Base-by-base conservation (phyloP, 208 protist species). In the Trypanosoma lewisi region DNA sequence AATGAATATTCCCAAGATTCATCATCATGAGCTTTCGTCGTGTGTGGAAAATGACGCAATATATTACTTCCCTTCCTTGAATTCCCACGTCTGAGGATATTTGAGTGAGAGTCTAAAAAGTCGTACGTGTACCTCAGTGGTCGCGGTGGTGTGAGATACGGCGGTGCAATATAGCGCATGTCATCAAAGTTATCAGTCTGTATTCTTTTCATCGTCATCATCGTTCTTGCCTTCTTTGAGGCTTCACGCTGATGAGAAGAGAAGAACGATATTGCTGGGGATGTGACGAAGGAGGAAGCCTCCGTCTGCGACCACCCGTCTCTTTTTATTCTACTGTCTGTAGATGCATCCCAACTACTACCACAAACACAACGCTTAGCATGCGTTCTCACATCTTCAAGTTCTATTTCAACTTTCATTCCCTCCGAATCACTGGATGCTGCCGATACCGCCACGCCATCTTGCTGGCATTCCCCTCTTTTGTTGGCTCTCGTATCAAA, bases 291-390 rank as follows among this genome's bases (percentile, higher is more conserved):
- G 37, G 9, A 53, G 17, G 25, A 19, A 17, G 9, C 25, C 16
- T 53, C 48, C 0, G 48, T 53, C 48, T 53, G 48, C 9, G 23
- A n/a, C 48, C 48, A 53, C 48, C 28, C 11, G 12, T 53, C 48
- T 36, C 27, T 30, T 23, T 44, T 28, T 19, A 14, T 28, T 17
- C 52, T 36, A 16, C 12, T 58, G 7, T 45, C 33, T 14, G 52
- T 39, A n/a, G 50, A 30, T 7, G 28, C 50, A 55, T 55, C 28
- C 28, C 30, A 4, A 17, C n/a, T 16, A 17, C n/a, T 16, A 14
- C 28, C 14, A 19, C 42, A 47, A 19, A 2, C 16, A 19, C 16
- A 5, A 47, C 16, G 42, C 42, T 7, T 21, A 14, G 4, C 52
- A 30, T 14, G 11, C 28, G 33, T 12, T 19, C 33, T 39, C 17